Evolutionary conservation across 768 basidiomycete species (phyloP), one percentile per base, ranked within the genome.

Genomic region (Leccinum fibrillosum): DNA sequence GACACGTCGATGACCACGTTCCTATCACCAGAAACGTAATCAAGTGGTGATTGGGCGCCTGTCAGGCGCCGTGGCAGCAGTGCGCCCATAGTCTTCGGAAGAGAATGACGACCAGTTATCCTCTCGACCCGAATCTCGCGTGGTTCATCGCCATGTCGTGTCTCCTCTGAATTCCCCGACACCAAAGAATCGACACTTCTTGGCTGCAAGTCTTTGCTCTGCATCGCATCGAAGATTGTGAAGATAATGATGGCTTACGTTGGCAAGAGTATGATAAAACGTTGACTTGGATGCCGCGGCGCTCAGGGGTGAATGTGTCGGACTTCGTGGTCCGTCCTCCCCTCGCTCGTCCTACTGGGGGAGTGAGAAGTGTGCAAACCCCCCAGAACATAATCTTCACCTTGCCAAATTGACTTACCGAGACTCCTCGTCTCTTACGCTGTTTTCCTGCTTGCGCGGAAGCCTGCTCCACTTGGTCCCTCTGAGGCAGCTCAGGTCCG

Each of bases 341-440:
- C 57, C 64, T 45, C 61, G 60, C 63, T 67, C 57, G 44, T 62
- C 64, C 54, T 60, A 60, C 65, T 68, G 32, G 23, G n/a, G 49
- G 25, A 42, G 32, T 59, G 55, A 61, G 57, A 21, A 39, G 19
- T 26, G 39, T 15, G 11, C 52, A 21, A 35, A 13, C 25, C 19
- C 19, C 26, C 8, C 56, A 52, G 26, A 48, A 58, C 53, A 23
- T 50, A 44, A 52, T 19, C 58, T 75, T 57, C 50, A 86, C 84
- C 78, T 85, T 80, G 26, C 86, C 85, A 62, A 86, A 83, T 17
- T 82, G 76, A 54, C 83, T 82, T 45, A 87, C 76, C 1, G 84
- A 85, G 37, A 87, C 76, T 53, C 81, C 84, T 17, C 79, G 80
- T 49, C 78, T 72, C 57, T 78, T 75, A 42, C 71, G 69, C 52